Evolutionary conservation across 2,329 filamentous ascomycete species (phyloP), one percentile per base, ranked within the genome.

Genomic region (Xylariomycetidae sp.): DNA sequence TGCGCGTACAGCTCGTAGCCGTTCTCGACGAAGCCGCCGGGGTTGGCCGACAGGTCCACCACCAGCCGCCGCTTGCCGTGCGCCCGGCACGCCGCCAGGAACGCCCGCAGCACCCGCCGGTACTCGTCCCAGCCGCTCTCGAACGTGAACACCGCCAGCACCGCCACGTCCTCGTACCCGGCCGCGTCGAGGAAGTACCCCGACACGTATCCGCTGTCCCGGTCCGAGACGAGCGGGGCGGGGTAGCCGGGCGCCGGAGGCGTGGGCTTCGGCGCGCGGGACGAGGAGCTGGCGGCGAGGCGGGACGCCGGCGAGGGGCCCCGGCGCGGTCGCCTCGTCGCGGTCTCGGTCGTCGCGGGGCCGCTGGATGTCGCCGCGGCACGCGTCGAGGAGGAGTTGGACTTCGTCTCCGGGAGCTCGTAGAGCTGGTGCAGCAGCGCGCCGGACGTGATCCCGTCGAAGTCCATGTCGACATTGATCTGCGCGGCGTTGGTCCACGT

Each of bases 1-100:
- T 71, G 58, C 33, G 72, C 71, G 58, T 80, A 79, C 17, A 82
- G 62, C 47, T 79, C 76, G 43, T 76, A 77, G 12, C 72, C 76
- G n/a, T 72, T 65, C 6, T 76, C 50, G 27, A 80, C 70, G 10
- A 64, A 67, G 16, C 77, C 76, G 25, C 77, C 77, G 2, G 67
- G 70, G 43, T 81, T 81, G 29, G 64, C 65, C 4, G 65, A 67
- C 5, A 80, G 55, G 43, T 80, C 76, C 19, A 82, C 59, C 9
- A 81, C 68, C 0, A 81, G 65, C 52, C 74, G 76, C 28, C 65
- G 76, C 57, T 76, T 79, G 36, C 68, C 70, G 1, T 62, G 64
- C 8, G 61, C 59, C 35, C 63, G 62, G 22, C 47, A 52, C 16
- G 41, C 28, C 9, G 25, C 35, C 5, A 58, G 36, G 39, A 57